Evolutionary conservation across 2,329 filamentous ascomycete genomes (phyloP), one percentile per base, ranked within the genome.

Genomic region (Monascus ruber): DNA sequence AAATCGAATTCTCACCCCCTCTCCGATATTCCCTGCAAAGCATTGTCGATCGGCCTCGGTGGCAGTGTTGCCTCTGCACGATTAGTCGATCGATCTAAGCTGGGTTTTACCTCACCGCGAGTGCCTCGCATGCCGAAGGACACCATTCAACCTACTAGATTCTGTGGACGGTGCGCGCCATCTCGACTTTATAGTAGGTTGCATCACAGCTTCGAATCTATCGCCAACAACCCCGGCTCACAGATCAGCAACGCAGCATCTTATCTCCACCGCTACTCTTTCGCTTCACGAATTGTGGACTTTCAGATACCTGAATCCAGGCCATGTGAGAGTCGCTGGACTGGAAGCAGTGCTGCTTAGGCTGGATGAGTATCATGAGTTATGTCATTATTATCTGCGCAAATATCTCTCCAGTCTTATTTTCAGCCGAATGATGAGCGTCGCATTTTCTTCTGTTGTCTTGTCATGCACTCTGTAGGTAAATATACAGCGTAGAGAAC

Each of bases 241-340:
- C 36, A 10, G 27, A 36, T 26, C 26, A 26, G 7, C 34, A 41
- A 4, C 34, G 33, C 24, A 33, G 32, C 9, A 36, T 42, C 17
- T 29, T 41, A 1, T 35, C 46, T 2, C 9, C 49, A 52, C 3
- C 54, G 53, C 8, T 44, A 55, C 2, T 60, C 58, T 2, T 61
- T 60, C 35, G 56, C 56, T 0, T 58, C 59, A 33, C 59, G 56
- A 39, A 60, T 62, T 35, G 52, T 62, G 42, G 58, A 60, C 36
- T 51, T 62, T 38, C 58, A 54, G 33, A 59, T 60, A 11, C 56
- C 59, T 6, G 53, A 57, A 24, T 43, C 56, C 4, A 47, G 51
- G 8, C 25, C 41, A 3, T 41, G 52, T 28, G 48, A 50, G n/a
- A 50, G 50, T 10, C 36, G 34, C 24, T 58, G 50, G 52, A 45